A percentile compares a stretch with the other conserved stretches of the same genome.
These are phyloP conservation scores for Moniliella sp. DNA, from an alignment of 1,284 basidiomycete species.

Conservation along the genomic window DNA sequence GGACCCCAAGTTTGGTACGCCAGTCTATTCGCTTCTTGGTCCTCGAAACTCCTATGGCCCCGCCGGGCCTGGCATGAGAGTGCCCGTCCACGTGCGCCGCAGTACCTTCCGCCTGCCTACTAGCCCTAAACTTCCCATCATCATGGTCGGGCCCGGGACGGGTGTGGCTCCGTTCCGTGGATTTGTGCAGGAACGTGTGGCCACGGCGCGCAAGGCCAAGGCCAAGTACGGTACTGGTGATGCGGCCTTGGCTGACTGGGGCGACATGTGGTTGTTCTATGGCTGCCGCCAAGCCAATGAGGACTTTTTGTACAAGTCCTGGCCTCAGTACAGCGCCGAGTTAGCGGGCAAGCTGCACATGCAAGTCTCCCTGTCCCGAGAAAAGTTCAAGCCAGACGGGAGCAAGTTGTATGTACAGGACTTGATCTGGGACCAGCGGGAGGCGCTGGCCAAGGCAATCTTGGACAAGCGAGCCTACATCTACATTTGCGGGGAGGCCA, in stretches of 20 bases:
- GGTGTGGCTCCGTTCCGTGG: conserved; percentile 95
- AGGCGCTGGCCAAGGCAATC: conserved; percentile 60
- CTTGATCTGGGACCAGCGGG: conserved; percentile 26
- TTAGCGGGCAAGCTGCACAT: conserved; percentile 74
- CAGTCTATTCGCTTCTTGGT: conserved; percentile 65
- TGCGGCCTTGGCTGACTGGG: conserved; percentile 83
- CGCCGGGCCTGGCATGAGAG: conserved; percentile 48
- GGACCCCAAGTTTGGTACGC: conserved; percentile 37
- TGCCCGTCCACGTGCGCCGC: conserved; percentile 77
- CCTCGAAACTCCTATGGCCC: conserved; percentile 60
- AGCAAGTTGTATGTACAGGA: conserved; percentile 95
- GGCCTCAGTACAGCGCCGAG: conserved; percentile 65
- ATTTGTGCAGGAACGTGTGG: conserved; percentile 89
- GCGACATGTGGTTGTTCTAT: conserved; percentile 77
- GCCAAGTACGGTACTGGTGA: conserved; percentile 66
- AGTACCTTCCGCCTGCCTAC: conserved; percentile 91
- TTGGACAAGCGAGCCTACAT: conserved; percentile 71
- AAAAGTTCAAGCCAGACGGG: conserved; percentile 54
- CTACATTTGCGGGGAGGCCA: conserved; percentile 65
- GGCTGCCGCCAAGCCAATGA: conserved; percentile 68
- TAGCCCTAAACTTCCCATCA: conserved; percentile 86
- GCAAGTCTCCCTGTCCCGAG: conserved; percentile 69
- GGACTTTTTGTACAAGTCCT: conserved; percentile 87
- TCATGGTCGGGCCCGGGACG: conserved; percentile 95
- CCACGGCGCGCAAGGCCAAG: conserved; percentile 72